These are phyloP conservation scores for Aquilaria agallochum DNA, from an alignment of 441 rosid genomes.

Conservation along the genomic window DNA sequence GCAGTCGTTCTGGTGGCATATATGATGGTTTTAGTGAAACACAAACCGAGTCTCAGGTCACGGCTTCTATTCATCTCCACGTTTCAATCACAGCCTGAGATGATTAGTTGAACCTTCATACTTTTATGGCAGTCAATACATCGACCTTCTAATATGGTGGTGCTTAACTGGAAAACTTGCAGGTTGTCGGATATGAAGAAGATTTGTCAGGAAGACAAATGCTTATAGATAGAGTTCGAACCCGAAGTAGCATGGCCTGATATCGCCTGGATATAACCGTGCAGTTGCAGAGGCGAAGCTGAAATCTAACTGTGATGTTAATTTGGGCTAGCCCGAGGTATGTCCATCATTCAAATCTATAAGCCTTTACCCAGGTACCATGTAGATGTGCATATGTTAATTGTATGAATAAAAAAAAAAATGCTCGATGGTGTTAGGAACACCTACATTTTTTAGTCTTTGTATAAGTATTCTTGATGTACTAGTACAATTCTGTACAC, in stretches of 20 bases:
- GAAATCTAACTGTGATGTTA: too few species aligned
- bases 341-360: too few species aligned
- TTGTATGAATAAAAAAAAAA: too few species aligned
- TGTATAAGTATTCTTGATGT: too few species aligned
- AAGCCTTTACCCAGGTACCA: too few species aligned
- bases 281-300: too few species aligned
- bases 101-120: too few species aligned
- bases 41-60: conserved; percentile 97
- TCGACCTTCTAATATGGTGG: neutral
- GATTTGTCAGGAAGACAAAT: conserved; percentile 95
- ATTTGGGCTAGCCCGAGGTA: too few species aligned
- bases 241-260: conserved; percentile 73
- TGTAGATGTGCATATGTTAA: too few species aligned
- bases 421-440: too few species aligned
- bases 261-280: neutral
- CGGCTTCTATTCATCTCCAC: conserved; percentile 15
- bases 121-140: neutral
- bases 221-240: conserved; percentile 95
- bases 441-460: too few species aligned
- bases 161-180: conserved; percentile 23
- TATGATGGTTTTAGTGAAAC: conserved; percentile 90
- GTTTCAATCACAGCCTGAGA: neutral
- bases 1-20: conserved; percentile 31
- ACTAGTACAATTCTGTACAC: too few species aligned
- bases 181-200: conserved; percentile 96